Conservation (phyloP, 2,329 filamentous ascomycete genomes). For the Aspergillus fumigatus region DNA sequence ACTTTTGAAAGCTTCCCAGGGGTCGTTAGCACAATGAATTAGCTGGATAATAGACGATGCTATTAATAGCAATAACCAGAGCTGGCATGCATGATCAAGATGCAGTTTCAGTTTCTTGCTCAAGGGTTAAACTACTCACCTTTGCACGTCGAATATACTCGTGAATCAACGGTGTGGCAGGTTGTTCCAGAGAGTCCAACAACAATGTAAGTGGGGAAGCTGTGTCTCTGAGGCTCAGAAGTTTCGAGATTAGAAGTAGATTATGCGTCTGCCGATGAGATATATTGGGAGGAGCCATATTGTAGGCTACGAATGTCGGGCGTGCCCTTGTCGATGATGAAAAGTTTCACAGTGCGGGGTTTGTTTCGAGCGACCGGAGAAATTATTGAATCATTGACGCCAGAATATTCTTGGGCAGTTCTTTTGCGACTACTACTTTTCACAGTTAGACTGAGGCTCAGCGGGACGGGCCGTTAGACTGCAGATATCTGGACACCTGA, state of each 20-base stretch:
- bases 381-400: conserved; percentile 2
- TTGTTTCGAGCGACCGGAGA: conserved; percentile 14
- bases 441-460: conserved; percentile 28
- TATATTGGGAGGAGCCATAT: conserved; percentile 34
- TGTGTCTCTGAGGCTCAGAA: conserved; percentile 72
- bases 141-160: conserved; percentile 75
- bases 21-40: conserved; percentile 7
- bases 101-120: no score
- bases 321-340: not conserved
- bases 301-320: not conserved
- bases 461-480: conserved; percentile 26
- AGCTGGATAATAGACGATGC: not conserved
- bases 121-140: conserved; percentile 41
- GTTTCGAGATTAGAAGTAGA: conserved; percentile 73
- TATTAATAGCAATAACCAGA: not conserved
- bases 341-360: conserved; percentile 10
- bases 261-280: conserved; percentile 76
- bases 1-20: conserved; percentile 49
- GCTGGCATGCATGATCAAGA: not conserved
- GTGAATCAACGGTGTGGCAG: conserved; percentile 61
- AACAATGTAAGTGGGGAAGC: conserved; percentile 83
- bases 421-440: conserved; percentile 9
- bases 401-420: conserved; percentile 24
- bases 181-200: conserved; percentile 80
- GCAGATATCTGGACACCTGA: not conserved